Base-by-base conservation (phyloP, 2,329 filamentous ascomycete species). In the Endocalyx cinctus region DNA sequence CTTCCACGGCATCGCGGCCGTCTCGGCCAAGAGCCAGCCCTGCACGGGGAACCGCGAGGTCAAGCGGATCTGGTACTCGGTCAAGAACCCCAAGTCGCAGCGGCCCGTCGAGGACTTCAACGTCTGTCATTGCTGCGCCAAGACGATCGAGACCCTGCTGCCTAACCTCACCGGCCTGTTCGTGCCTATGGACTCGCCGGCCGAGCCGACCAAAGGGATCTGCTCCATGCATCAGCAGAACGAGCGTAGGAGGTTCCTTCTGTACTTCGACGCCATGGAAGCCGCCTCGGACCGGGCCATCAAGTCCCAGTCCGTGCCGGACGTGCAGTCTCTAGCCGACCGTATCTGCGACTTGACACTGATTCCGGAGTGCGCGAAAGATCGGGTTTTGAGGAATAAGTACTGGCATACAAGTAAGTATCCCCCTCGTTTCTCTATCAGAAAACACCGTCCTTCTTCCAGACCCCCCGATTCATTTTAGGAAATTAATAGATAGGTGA, bases 341-440 rank as follows among this genome's bases (percentile, higher is more conserved):
- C 71, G 83, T 30, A 69, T 87, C 5, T 68, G 73, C 29, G 73
- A 74, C 20, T 66, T 83, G 37, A 70, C 70, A 14, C 59, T 64
- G 5, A 59, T 77, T 17, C 67, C 73, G 4, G 77, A 87, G 52
- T 94, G 87, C 52, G 65, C 67, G 14, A 70, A 77, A 20, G 78
- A 84, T 52, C 72, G 69, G n/a, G 68, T 77, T 5, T 60, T 83
- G 3, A 58, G 67, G n/a, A 72, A 77, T 34, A 72, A 70, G 10
- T 65, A 71, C 25, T 96, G 89, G 89, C 81, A 94, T 57, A 79
- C 75, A 35, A 87, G n/a, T n/a, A n/a, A n/a, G n/a, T n/a, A n/a
- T n/a, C n/a, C n/a, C n/a, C n/a, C n/a, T n/a, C n/a, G n/a, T n/a
- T n/a, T n/a, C n/a, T n/a, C n/a, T n/a, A n/a, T n/a, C n/a, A n/a